Conservation (phyloP, 257 asterid genomes). For the Solanum sejunctum region DNA sequence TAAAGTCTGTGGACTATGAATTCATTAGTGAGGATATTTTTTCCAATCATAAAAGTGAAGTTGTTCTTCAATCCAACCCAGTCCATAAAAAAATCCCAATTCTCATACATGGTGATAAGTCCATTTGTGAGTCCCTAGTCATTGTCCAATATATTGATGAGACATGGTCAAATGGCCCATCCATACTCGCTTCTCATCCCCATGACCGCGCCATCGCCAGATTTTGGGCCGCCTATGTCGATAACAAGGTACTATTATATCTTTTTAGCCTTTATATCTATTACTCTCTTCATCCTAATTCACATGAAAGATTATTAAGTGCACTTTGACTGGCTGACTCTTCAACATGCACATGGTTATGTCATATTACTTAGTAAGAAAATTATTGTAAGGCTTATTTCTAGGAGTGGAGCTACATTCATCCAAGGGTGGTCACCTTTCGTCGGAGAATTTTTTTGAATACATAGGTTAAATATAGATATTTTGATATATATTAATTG, state of each 20-base stretch:
- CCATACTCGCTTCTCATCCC: constrained; percentile 25
- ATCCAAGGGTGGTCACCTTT: no score
- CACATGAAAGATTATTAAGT: no score
- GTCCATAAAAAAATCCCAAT: constrained; percentile 45
- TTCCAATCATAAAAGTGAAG: constrained; percentile 19
- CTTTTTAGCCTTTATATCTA: no score
- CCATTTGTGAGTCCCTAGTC: constrained; percentile 34
- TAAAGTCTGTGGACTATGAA: constrained; percentile 10
- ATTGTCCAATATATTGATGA: constrained; percentile 36
- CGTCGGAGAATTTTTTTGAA: no score
- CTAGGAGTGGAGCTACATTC: no score
- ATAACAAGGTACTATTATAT: constrained; percentile 5
- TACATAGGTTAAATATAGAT: no score
- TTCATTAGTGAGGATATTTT: not conserved
- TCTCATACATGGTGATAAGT: constrained; percentile 11
- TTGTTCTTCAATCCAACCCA: constrained; percentile 30
- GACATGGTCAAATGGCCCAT: constrained; percentile 19
- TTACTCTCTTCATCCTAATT: no score
- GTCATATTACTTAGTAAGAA: no score
- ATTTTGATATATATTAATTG: no score
- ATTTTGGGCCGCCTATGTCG: constrained; percentile 16
- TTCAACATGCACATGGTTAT: no score
- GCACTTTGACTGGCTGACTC: no score
- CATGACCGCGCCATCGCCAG: constrained; percentile 31
- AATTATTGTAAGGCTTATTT: no score